Percentiles rank a stretch among this genome's conserved stretches.
phyloP scores from a whole-genome alignment of 2,329 filamentous ascomycete genomes.

The Fusarium sp. region DNA sequence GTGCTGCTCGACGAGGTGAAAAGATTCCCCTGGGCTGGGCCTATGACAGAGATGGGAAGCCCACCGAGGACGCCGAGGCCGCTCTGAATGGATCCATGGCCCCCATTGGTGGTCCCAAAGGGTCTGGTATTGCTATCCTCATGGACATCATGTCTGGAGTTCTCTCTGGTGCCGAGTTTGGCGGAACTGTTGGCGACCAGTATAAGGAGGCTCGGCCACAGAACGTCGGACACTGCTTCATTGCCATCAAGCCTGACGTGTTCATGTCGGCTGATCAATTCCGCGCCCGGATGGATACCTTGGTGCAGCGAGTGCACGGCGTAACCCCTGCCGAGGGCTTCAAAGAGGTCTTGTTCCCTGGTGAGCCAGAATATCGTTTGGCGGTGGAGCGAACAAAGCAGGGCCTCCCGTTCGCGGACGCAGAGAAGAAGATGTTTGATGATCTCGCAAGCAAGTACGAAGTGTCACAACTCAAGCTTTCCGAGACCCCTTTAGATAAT shows the following conservation, averaged over 20 bases:
- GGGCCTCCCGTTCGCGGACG: slow-evolving; percentile 11
- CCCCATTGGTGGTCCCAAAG: slow-evolving; percentile 20
- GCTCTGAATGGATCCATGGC: slow-evolving; percentile 16
- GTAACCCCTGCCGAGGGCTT: slow-evolving; percentile 17
- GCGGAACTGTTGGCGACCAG: slow-evolving; percentile 17
- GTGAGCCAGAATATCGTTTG: slow-evolving; percentile 15
- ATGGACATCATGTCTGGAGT: slow-evolving; percentile 26
- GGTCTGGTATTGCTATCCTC: slow-evolving; percentile 17
- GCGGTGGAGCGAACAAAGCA: slow-evolving; percentile 2
- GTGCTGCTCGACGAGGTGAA: slow-evolving; percentile 14
- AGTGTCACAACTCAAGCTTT: neutral
- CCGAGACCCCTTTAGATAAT: neutral
- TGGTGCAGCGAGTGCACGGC: slow-evolving; percentile 18
- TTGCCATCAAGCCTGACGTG: slow-evolving; percentile 21
- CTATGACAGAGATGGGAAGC: slow-evolving; percentile 15
- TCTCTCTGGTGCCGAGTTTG: slow-evolving; percentile 18
- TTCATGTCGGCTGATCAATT: slow-evolving; percentile 19
- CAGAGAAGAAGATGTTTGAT: slow-evolving; percentile 24
- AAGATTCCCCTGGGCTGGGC: slow-evolving; percentile 19
- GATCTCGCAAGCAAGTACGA: slow-evolving; percentile 11
- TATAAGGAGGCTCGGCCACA: slow-evolving; percentile 20
- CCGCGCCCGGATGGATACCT: slow-evolving; percentile 13
- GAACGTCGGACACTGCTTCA: slow-evolving; percentile 22
- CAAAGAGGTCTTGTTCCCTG: slow-evolving; percentile 18
- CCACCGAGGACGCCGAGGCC: slow-evolving; percentile 13